Evolutionary conservation across 345 rosid species (phyloP), one percentile per base, ranked within the genome.

Genomic region (Bruguiera sexangula): DNA sequence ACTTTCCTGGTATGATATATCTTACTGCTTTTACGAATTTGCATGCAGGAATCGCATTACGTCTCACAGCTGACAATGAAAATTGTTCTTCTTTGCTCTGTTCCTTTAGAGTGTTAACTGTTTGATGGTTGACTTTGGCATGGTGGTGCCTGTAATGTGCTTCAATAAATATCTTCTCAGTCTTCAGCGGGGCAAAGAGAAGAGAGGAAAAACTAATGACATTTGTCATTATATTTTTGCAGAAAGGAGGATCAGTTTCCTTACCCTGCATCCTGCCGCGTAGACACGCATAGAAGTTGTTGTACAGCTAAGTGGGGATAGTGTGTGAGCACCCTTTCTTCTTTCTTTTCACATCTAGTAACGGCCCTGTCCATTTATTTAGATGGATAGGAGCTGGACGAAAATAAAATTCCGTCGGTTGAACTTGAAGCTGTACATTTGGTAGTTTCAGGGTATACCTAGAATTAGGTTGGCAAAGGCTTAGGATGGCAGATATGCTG

Each of bases 271-370:
- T 34, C 83, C 81, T 0, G 77, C 84, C 26, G 63, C 60, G 8
- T 72, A 70, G 76, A 75, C 30, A 79, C 24, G 81, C 69, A 29
- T 76, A 77, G 80, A 71, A 75, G 76, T 70, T 78, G 88, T 87
- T 81, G 88, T 87, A 87, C 85, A 87, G 88, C 86, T 87, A 84
- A 87, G 88, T 65, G 86, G 79, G 85, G 81, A 82, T 73, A 71
- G 85, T 61, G 87, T 69, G 63, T 52, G 82, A 73, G 77, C 51
- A 65, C 81, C 66, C 82, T 73, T 62, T 69, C 59, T 55, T 66
- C 37, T 67, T 73, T 34, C 56, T 39, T 69, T 73, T 60, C 57
- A 62, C 48, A 69, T 81, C 56, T 67, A 73, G 81, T 19, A 18
- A 73, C 6, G 24, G 82, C 79, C 73, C 79, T 63, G 46, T 76